A percentile compares a stretch with the other conserved stretches of the same genome.
These are phyloP conservation scores for Monilinia fructicola DNA, from an alignment of 2,329 filamentous ascomycete species.

Conservation along the genomic window DNA sequence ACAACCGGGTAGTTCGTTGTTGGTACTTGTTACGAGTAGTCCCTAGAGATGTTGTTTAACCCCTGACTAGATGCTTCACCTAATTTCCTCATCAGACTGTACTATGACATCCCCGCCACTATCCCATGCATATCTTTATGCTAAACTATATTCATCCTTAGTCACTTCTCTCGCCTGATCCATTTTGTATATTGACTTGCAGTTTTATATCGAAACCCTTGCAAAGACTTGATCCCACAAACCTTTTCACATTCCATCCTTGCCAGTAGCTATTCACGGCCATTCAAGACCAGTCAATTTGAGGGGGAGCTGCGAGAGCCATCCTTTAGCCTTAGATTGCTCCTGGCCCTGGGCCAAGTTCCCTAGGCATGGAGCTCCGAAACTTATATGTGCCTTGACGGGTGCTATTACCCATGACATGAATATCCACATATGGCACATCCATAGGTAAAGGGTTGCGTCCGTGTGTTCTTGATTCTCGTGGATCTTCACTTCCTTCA, in stretches of 20 bases:
- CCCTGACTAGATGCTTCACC: conserved; percentile 17
- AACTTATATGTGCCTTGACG: conserved; percentile 9
- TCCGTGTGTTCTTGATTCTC: conserved; percentile 24
- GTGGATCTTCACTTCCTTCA: conserved; percentile 15
- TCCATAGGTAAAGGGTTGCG: conserved; percentile 5
- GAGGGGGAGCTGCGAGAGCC: conserved; percentile 7
- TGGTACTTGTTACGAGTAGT: not conserved
- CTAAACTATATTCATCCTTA: conserved; percentile 1
- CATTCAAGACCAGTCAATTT: not conserved
- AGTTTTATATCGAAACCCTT: conserved; percentile 15
- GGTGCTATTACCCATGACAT: conserved; percentile 7
- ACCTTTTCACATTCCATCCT: not conserved
- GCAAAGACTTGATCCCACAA: conserved; percentile 7
- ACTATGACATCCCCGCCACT: conserved; percentile 7
- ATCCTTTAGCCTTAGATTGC: not conserved
- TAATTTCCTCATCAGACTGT: conserved; percentile 14
- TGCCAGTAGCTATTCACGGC: not conserved
- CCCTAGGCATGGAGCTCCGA: conserved; percentile 5
- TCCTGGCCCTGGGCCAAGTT: not conserved
- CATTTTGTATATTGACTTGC: not conserved
- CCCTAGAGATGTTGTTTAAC: not conserved
- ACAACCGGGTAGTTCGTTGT: not conserved
- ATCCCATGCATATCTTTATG: conserved; percentile 6
- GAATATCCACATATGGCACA: conserved; percentile 7
- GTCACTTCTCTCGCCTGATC: not conserved